Base-by-base conservation (phyloP, 2,329 filamentous ascomycete species). In the Phialophora verrucosa region DNA sequence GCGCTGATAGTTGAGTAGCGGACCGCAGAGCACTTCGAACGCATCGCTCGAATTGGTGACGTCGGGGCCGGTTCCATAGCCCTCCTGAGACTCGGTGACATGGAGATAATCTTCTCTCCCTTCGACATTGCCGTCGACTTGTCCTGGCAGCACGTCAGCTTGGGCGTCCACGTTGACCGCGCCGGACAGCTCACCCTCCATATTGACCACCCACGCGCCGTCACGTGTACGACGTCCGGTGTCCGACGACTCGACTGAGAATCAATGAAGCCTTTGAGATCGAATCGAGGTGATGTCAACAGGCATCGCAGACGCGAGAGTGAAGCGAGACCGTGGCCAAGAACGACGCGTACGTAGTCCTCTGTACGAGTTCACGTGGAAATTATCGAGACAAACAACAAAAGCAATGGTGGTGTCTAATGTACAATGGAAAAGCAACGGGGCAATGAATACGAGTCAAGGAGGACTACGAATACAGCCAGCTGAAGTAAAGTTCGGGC, bases 1-100 rank as follows among this genome's bases (percentile, higher is more conserved):
- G 78, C 78, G 75, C 78, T 83, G 74, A 76, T 81, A 79, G 69
- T 83, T 83, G 69, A 83, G 75, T 27, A 83, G 73, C 74, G 86
- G 78, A 72, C 82, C 76, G 76, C 81, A 79, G 38, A 82, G 73
- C 59, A 83, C 76, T 63, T 81, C 76, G 64, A 83, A 70, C 50
- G 74, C 59, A 44, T 62, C 44, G 54, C 42, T 69, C 38, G 72
- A 71, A 47, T 72, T 67, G 47, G 70, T 67, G 42, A 73, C 61
- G 20, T 67, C 59, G 3, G 73, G 74, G 2, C 72, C 73, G 11
- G 71, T 66, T 8, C 71, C 72, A 32, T 70, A 62, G 51, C 73
- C 71, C 1, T 68, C 63, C 57, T 66, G 66, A 31, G 65, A 65
- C 42, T 72, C 67, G 42, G 58, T 47, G 27, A 62, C 63, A 50